phyloP scores from a whole-genome alignment of 441 rosid species.

The Aquilaria agallochum region DNA sequence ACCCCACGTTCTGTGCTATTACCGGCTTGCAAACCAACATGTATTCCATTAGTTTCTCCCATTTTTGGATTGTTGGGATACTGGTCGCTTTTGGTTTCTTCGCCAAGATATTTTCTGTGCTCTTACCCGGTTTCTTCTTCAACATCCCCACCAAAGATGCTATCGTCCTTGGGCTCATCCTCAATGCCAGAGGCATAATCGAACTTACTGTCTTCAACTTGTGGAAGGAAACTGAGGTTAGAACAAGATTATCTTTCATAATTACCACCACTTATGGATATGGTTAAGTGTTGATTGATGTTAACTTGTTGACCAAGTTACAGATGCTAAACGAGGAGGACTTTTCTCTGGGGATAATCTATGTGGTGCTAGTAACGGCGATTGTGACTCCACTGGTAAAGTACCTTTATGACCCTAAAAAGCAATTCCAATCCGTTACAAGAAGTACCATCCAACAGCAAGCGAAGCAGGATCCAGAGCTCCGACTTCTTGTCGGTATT shows the following conservation, averaged over 20 bases:
- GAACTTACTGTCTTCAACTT: slow-evolving; percentile 27
- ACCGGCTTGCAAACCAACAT: slow-evolving; percentile 26
- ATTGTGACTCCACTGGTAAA: slow-evolving; percentile 18
- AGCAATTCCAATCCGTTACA: slow-evolving; percentile 23
- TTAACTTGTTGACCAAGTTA: neutral
- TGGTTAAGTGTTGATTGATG: neutral
- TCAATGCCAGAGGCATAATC: slow-evolving; percentile 42
- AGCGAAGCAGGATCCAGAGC: slow-evolving; percentile 5
- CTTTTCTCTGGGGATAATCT: neutral
- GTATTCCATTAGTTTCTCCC: slow-evolving; percentile 1
- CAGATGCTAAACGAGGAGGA: neutral
- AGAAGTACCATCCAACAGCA: slow-evolving; percentile 27
- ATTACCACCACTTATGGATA: no score
- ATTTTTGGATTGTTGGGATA: slow-evolving; percentile 4
- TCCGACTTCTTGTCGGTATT: slow-evolving; percentile 24
- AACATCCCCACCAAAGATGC: slow-evolving; percentile 36
- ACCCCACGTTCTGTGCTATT: slow-evolving; percentile 29
- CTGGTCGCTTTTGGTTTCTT: slow-evolving; percentile 17
- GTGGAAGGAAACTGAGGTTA: neutral
- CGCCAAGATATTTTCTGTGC: slow-evolving; percentile 23
- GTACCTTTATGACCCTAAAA: slow-evolving; percentile 25
- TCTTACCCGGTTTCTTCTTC: slow-evolving; percentile 22
- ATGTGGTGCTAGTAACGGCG: slow-evolving; percentile 4
- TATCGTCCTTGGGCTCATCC: slow-evolving; percentile 35
- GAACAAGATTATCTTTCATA: neutral